Conservation (phyloP, 768 basidiomycete genomes). For the Dentipellis fragilis region DNA sequence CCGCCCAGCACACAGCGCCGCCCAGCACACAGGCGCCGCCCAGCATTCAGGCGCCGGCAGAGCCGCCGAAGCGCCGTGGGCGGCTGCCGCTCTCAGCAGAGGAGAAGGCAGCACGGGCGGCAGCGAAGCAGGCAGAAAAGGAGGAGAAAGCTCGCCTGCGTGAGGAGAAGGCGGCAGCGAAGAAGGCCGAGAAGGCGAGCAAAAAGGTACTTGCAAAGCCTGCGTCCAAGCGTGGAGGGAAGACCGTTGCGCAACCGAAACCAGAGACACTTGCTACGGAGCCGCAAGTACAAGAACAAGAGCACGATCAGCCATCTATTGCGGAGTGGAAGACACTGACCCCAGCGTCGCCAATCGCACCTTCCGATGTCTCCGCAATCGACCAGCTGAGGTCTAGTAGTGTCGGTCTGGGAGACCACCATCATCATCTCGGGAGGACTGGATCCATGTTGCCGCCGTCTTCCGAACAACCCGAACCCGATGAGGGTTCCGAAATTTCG, state of each 20-base stretch:
- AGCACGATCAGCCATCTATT: not conserved
- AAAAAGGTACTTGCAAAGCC: not conserved
- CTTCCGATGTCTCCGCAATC: not conserved
- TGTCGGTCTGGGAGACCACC: too few species aligned
- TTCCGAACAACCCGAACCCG: too few species aligned
- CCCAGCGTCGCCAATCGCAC: not conserved
- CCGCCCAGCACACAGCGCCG: not conserved
- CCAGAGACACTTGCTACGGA: not conserved
- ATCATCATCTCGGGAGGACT: not conserved
- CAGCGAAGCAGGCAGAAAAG: not conserved
- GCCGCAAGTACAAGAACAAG: not conserved
- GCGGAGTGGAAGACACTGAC: not conserved
- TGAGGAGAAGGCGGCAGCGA: not conserved
- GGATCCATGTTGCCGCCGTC: not conserved
- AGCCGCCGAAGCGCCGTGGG: not conserved
- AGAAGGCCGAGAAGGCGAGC: not conserved
- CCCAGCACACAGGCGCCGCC: not conserved
- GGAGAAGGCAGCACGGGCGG: not conserved
- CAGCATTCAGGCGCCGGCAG: not conserved
- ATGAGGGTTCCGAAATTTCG: not conserved
- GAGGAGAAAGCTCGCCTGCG: not conserved
- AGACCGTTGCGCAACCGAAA: not conserved
- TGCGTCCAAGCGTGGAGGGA: not conserved
- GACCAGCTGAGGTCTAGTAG: conserved; percentile 5
- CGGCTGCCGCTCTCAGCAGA: not conserved